Base-by-base conservation (phyloP, 768 basidiomycete genomes). In the Hygrocybe coccinea region DNA sequence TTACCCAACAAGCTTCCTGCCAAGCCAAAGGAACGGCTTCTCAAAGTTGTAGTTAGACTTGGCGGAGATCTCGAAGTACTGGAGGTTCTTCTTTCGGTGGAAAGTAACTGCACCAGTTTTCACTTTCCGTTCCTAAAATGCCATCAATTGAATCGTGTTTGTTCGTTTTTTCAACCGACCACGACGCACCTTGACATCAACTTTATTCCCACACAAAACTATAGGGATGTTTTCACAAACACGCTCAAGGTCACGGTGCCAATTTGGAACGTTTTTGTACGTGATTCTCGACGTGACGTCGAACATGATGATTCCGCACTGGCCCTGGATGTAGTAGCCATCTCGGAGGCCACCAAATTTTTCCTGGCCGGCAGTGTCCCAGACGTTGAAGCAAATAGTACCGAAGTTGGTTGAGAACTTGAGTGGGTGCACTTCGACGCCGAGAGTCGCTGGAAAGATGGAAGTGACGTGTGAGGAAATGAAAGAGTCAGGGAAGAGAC, bases 31-130 rank as follows among this genome's bases (percentile, higher is more conserved):
- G 91, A 99, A 98, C 49, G 97, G 97, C 73, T 97, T 97, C 76
- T 99, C 97, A 69, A 98, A 98, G 81, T 99, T 99, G 75, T 98
- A 99, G 81, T 99, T 99, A 45, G 95, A 97, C 76, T 99, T 99
- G 52, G 97, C 97, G 0, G 97, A 98, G 64, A 99, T 98, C 69
- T 99, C 97, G 70, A 95, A 99, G 79, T 99, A 99, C 71, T 98
- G 97, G 51, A 99, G 82, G 76, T 95, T 97, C 83, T 99, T 99
- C 91, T 99, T 99, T 70, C 97, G 83, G 82, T 98, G 97, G 87
- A 99, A 99, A 44, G 97, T 99, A 58, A 99, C 97, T 41, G 88
- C 85, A 50, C 91, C 91, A 21, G 95, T 98, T 82, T 98, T 99
- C 64, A 99, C 97, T 83, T 99, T 99, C 60, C 97, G 93, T 76